Base-by-base conservation (phyloP, 1,284 basidiomycete species). In the Clitocybe nebularis region DNA sequence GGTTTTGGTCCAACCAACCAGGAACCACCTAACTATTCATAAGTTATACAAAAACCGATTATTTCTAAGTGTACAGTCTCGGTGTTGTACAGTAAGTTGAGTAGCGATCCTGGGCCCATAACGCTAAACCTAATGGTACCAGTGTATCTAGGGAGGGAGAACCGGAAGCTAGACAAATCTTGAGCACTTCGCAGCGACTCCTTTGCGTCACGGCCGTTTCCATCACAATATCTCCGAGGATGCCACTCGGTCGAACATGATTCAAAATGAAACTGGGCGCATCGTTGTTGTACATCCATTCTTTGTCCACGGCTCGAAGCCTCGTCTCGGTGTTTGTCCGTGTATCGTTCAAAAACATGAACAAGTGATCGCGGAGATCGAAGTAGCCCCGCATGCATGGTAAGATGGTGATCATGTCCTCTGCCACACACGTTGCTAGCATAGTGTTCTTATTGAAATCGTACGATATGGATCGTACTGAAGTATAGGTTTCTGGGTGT, bases 231-330 rank as follows among this genome's bases (percentile, higher is more conserved):
- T 36, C 47, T 22, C 9, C 8, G 13, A 40, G 29, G 1, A 11
- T 6, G 7, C 35, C 36, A 25, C 24, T 24, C 3, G 17, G n/a
- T 25, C 43, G 13, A 10, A 40, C 14, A 24, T 41, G 25, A 11
- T 41, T 33, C n/a, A 51, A 34, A 10, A 41, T 36, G 22, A 51
- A 46, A 24, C 47, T 51, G 1, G 50, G 50, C 4, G 50, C 50
- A 36, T 51, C 50, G 21, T 46, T 28, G 1, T 29, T 36, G 29
- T 46, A 51, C 21, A 14, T 6, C 50, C 50, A 51, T 28, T 49
- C 41, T 13, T 37, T 33, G 25, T 51, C 42, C 8, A 32, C 25
- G 5, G 44, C 36, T 23, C 36, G 47, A 6, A 51, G 36, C 4
- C 22, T 22, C 4, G 23, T 46, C n/a, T 33, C 37, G 17, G 22